phyloP scores from a whole-genome alignment of 179 eudicot genomes.

The Vitellaria paradoxa region DNA sequence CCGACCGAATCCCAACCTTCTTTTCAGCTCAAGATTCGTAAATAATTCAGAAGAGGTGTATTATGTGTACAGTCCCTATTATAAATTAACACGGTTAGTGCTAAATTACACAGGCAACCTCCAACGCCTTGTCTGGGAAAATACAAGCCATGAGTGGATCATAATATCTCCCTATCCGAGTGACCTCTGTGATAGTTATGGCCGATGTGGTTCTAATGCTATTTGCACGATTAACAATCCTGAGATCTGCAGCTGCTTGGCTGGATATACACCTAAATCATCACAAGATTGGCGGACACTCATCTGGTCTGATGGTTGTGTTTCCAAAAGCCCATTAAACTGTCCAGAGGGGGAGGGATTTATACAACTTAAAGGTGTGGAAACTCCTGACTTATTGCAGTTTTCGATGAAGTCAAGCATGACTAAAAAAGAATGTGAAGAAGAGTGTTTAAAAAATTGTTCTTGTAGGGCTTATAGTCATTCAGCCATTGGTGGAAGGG shows the following conservation, averaged over 20 bases:
- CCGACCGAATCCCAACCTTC: not conserved
- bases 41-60: not conserved
- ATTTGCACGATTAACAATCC: slow-evolving; percentile 15
- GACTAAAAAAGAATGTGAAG: not conserved
- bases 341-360: not conserved
- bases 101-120: slow-evolving; percentile 24
- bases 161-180: not conserved
- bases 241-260: not conserved
- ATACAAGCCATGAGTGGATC: slow-evolving; percentile 18
- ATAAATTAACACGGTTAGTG: slow-evolving; percentile 14
- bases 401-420: not conserved
- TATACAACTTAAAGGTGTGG: not conserved
- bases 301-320: not conserved
- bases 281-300: not conserved
- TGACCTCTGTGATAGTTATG: slow-evolving; percentile 32
- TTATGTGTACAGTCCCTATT: not conserved
- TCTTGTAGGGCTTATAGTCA: slow-evolving; percentile 44
- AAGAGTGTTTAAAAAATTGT: slow-evolving; percentile 24
- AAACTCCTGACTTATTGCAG: not conserved
- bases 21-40: not conserved
- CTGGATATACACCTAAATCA: not conserved
- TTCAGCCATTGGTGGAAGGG: slow-evolving; percentile 20
- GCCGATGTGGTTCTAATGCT: slow-evolving; percentile 38
- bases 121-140: slow-evolving; percentile 34
- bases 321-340: not conserved